Evolutionary conservation across 495 filamentous ascomycete genomes (phyloP), one percentile per base, ranked within the genome.

Genomic region (Penicillium bovifimosum): DNA sequence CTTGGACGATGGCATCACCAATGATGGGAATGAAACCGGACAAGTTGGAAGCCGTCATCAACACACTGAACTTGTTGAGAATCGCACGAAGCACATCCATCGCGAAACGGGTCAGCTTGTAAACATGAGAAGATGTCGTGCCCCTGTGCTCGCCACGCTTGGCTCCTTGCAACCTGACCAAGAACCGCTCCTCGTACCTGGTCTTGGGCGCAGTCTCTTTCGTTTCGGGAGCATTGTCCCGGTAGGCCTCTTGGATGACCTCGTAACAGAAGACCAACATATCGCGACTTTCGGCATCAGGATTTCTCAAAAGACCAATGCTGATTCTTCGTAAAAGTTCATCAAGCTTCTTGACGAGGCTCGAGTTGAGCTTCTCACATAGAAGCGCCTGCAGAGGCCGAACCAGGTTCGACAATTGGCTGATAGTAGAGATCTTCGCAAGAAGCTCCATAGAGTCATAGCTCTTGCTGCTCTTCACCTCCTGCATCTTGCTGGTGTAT

Each of bases 401-500:
- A 50, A 95, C 74, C 17, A 98, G 79, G 26, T 84, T 79, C 5
- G 81, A 80, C n/a, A 98, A 79, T 46, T 83, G 80, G 31, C 67
- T 74, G 31, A 96, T 73, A 9, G 89, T 90, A 7, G 90, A 82
- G 40, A 81, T 86, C 64, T 83, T 86, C 18, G 93, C 86, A 47
- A 97, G 76, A 47, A 97, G 75, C 61, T 97, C 93, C 88, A 97
- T 96, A 4, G 95, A 95, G 59, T 97, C 93, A 58, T 86, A 95
- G 62, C 91, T 96, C 73, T 96, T 97, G 76, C 87, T 96, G 62
- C 87, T 91, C 74, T 96, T 96, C 16, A 97, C 86, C 72, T 99
- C 93, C 69, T 90, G 95, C 88, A 95, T 96, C 61, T 89, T 85
- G 69, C 87, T 96, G 50, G 86, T 81, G 63, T 99, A 99, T 38